These are phyloP conservation scores for Termitomyces sp. DNA, from an alignment of 768 basidiomycete genomes.

Conservation along the genomic window DNA sequence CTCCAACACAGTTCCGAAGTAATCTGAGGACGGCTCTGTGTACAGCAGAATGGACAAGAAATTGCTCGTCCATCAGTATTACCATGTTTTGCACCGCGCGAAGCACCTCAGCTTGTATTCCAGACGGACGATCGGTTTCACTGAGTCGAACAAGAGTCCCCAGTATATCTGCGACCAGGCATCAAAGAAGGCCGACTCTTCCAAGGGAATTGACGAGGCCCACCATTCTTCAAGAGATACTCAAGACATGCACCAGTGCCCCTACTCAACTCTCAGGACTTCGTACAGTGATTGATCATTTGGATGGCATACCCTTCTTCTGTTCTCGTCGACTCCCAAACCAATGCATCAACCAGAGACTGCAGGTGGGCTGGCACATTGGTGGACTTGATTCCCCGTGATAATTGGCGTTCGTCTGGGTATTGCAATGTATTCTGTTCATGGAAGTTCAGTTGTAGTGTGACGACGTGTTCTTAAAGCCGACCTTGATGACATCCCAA, in stretches of 20 bases:
- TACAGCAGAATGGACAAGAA: constrained; percentile 87
- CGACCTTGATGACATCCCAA: constrained; percentile 72
- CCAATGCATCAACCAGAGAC: constrained; percentile 81
- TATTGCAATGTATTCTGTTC: constrained; percentile 74
- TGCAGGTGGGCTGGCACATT: constrained; percentile 73
- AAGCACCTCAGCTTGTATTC: constrained; percentile 89
- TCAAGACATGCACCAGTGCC: constrained; percentile 88
- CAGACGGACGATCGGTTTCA: constrained; percentile 79
- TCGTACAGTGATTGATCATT: neutral
- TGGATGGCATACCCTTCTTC: constrained; percentile 74
- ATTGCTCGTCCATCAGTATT: constrained; percentile 87
- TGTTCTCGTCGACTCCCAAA: constrained; percentile 79
- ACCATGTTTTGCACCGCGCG: constrained; percentile 88
- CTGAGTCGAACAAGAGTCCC: constrained; percentile 83
- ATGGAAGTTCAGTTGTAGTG: constrained; percentile 5
- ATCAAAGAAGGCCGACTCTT: constrained; percentile 40
- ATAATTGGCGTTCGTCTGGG: constrained; percentile 87
- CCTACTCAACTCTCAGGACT: constrained; percentile 35
- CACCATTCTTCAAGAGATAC: constrained; percentile 80
- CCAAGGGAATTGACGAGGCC: constrained; percentile 74
- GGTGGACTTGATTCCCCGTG: constrained; percentile 77
- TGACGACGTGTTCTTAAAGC: constrained; percentile 8
- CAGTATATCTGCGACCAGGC: constrained; percentile 59
- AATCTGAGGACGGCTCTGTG: constrained; percentile 86
- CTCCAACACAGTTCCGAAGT: constrained; percentile 86